Conservation (phyloP, 495 filamentous ascomycete genomes). For the Rostrohypoxylon terebratum region DNA sequence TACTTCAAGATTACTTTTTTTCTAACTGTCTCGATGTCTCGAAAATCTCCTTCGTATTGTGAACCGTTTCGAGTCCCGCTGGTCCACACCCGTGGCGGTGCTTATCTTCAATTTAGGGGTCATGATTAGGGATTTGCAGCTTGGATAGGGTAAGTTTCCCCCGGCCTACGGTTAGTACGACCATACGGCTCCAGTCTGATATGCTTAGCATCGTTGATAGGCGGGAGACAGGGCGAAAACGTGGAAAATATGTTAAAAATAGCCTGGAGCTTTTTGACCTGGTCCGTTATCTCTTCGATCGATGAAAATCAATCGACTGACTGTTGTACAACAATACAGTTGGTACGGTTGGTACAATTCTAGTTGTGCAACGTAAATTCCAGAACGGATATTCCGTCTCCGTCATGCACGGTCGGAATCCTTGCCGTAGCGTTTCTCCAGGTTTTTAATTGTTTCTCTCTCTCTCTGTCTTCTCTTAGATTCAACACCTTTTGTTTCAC, state of each 20-base stretch:
- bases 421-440: constrained; percentile 18
- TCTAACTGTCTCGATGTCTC: background rate
- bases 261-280: constrained; percentile 16
- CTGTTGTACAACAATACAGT: background rate
- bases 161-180: background rate
- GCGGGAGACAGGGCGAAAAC: constrained; percentile 43
- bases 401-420: constrained; percentile 27
- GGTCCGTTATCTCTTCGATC: constrained; percentile 34
- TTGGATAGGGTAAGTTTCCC: constrained; percentile 4
- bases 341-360: background rate
- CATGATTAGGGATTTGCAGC: background rate
- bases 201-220: constrained; percentile 40
- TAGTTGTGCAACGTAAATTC: constrained; percentile 13
- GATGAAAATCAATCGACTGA: background rate
- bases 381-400: constrained; percentile 29
- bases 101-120: constrained; percentile 44
- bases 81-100: constrained; percentile 43
- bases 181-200: constrained; percentile 17
- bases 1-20: background rate
- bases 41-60: constrained; percentile 35
- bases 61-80: constrained; percentile 6
- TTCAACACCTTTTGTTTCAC: constrained; percentile 14
- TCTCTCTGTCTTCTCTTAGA: background rate
- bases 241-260: constrained; percentile 45
- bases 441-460: constrained; percentile 1